Conservation (phyloP, 805 yeast species). For the Barnettozyma californica region DNA sequence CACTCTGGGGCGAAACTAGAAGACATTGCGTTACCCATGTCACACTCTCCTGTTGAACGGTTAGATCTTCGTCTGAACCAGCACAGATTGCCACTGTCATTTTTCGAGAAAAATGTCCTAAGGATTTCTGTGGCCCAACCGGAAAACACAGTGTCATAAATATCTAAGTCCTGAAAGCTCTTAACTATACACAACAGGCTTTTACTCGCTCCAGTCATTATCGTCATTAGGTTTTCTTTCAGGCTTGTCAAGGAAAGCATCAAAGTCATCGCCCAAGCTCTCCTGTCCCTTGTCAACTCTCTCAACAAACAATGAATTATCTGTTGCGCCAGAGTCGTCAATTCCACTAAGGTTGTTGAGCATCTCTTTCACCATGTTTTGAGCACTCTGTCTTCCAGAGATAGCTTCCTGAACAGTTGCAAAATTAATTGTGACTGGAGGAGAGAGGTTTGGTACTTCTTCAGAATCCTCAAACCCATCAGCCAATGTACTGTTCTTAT, state of each 20-base stretch:
- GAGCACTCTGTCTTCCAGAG: slow-evolving; percentile 24
- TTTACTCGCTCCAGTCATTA: slow-evolving; percentile 22
- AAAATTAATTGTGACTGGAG: slow-evolving; percentile 23
- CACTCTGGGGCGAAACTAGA: slow-evolving; percentile 97
- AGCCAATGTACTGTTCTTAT: background rate
- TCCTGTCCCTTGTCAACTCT: background rate
- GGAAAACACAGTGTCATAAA: too few relatives aligned
- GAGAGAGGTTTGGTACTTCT: slow-evolving; percentile 19
- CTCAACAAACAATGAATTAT: background rate
- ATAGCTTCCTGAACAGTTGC: slow-evolving; percentile 11
- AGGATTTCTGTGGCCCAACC: slow-evolving; percentile 2
- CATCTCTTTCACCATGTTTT: slow-evolving; percentile 21
- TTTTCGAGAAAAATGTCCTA: background rate
- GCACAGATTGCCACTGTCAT: background rate
- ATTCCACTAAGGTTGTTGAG: slow-evolving; percentile 24
- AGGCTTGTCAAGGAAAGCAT: slow-evolving; percentile 21
- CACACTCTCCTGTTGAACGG: background rate
- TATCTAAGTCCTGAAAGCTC: too few relatives aligned
- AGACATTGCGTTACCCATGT: slow-evolving; percentile 70
- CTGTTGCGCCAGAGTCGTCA: slow-evolving; percentile 14
- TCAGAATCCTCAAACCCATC: slow-evolving; percentile 23
- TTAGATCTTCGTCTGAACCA: too few relatives aligned
- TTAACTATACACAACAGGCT: background rate
- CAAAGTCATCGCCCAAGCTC: slow-evolving; percentile 18
- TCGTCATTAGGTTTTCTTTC: background rate